Evolutionary conservation across 768 basidiomycete genomes (phyloP).

Genomic region (Tremella yokohamensis): DNA sequence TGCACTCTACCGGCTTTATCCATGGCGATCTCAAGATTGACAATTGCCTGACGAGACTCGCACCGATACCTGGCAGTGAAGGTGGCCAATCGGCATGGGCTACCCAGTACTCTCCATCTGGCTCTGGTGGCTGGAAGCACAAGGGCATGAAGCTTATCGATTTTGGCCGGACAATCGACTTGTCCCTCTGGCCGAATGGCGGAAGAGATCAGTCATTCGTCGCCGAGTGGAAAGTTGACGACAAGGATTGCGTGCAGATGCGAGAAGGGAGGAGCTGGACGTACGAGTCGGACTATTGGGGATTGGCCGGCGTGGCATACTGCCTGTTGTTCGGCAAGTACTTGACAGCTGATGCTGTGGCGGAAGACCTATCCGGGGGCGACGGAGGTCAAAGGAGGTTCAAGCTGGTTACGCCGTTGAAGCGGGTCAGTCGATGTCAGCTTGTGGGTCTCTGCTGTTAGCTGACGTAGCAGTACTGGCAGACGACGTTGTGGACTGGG

Average conservation of each 20-base stretch:
- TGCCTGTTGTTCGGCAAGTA: constrained; percentile 97
- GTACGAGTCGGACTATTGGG: constrained; percentile 92
- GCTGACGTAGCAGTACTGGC: constrained; percentile 73
- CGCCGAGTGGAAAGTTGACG: constrained; percentile 84
- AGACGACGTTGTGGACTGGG: constrained; percentile 75
- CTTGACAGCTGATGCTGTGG: constrained; percentile 68
- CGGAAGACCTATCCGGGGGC: neutral
- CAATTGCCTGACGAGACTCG: constrained; percentile 88
- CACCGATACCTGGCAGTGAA: constrained; percentile 63
- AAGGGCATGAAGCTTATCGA: constrained; percentile 94
- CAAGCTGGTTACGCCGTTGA: constrained; percentile 35
- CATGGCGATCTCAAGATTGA: constrained; percentile 99
- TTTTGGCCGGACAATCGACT: constrained; percentile 94
- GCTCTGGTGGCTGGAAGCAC: constrained; percentile 75
- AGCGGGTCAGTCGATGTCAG: constrained; percentile 39
- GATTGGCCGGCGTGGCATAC: constrained; percentile 88
- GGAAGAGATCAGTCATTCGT: constrained; percentile 66
- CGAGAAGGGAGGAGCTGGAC: constrained; percentile 81
- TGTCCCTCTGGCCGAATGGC: constrained; percentile 65
- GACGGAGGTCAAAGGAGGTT: constrained; percentile 14
- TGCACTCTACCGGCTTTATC: constrained; percentile 80
- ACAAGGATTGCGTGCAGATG: constrained; percentile 87
- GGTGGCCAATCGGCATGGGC: constrained; percentile 69
- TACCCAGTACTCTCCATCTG: constrained; percentile 68
- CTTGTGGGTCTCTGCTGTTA: neutral